Percentiles rank a stretch among this genome's conserved stretches.
Evolutionary conservation across 495 filamentous ascomycete genomes (phyloP).

Genomic region (Talaromyces stipitatus): DNA sequence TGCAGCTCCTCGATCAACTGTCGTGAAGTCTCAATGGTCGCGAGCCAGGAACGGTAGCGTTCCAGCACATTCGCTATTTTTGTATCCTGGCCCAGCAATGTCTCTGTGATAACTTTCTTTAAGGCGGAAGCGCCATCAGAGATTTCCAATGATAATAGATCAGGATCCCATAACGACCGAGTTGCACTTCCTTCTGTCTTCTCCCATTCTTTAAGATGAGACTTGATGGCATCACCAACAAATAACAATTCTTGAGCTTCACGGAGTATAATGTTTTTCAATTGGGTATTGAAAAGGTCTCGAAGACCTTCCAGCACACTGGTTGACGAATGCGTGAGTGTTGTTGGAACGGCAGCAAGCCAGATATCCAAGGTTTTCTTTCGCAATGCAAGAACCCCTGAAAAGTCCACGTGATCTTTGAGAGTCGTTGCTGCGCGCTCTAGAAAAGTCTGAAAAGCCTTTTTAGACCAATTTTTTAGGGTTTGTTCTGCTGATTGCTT

Average conservation of each 20-base stretch:
- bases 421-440: conserved; percentile 52
- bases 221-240: conserved; percentile 46
- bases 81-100: conserved; percentile 57
- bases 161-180: conserved; percentile 54
- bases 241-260: conserved; percentile 50
- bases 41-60: conserved; percentile 61
- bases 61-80: conserved; percentile 50
- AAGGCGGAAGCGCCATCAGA: conserved; percentile 48
- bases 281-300: conserved; percentile 55
- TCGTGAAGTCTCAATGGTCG: conserved; percentile 51
- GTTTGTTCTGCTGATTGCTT: conserved; percentile 54
- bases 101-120: conserved; percentile 42
- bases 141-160: conserved; percentile 43
- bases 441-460: conserved; percentile 42
- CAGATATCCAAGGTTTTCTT: conserved; percentile 65
- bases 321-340: conserved; percentile 38
- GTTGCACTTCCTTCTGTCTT: conserved; percentile 35
- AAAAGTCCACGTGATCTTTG: conserved; percentile 50
- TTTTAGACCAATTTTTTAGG: conserved; percentile 65
- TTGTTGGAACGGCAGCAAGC: conserved; percentile 47
- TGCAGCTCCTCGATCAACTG: conserved; percentile 58
- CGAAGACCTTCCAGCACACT: conserved; percentile 62
- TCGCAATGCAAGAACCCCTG: conserved; percentile 58
- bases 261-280: conserved; percentile 49
- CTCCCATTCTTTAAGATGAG: conserved; percentile 46